phyloP scores from a whole-genome alignment of 2,329 filamentous ascomycete genomes.

The Aspergillus sp. region DNA sequence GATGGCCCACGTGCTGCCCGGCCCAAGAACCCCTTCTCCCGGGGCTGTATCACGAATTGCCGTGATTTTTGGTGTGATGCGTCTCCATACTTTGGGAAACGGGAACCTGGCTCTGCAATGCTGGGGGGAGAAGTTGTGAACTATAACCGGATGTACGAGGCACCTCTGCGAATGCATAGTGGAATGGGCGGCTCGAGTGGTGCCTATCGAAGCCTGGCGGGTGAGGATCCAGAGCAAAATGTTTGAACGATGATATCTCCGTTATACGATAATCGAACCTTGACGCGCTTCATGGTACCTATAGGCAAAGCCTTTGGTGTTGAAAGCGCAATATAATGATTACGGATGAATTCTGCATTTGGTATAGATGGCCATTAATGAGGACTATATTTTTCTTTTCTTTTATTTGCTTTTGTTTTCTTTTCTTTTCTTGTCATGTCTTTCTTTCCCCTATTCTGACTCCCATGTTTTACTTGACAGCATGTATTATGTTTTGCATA shows the following conservation, averaged over 20 bases:
- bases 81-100: conserved; percentile 70
- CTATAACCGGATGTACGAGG: conserved; percentile 86
- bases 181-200: conserved; percentile 40
- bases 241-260: conserved; percentile 13
- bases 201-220: conserved; percentile 56
- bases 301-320: not conserved
- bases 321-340: conserved; percentile 6
- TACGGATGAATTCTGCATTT: conserved; percentile 5
- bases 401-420: not conserved
- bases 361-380: not conserved
- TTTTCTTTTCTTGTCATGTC: not conserved
- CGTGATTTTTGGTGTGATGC: conserved; percentile 95
- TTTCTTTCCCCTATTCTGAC: no score
- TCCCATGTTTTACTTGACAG: no score
- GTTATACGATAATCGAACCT: not conserved
- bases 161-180: conserved; percentile 61
- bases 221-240: conserved; percentile 31
- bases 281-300: not conserved
- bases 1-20: conserved; percentile 44
- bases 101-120: conserved; percentile 68
- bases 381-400: not conserved
- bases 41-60: conserved; percentile 82
- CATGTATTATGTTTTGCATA: conserved; percentile 14
- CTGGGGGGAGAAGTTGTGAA: conserved; percentile 76
- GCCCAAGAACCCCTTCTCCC: conserved; percentile 76